Conservation (phyloP, 1,284 basidiomycete genomes). For the Cutaneotrichosporon spelunceum region DNA sequence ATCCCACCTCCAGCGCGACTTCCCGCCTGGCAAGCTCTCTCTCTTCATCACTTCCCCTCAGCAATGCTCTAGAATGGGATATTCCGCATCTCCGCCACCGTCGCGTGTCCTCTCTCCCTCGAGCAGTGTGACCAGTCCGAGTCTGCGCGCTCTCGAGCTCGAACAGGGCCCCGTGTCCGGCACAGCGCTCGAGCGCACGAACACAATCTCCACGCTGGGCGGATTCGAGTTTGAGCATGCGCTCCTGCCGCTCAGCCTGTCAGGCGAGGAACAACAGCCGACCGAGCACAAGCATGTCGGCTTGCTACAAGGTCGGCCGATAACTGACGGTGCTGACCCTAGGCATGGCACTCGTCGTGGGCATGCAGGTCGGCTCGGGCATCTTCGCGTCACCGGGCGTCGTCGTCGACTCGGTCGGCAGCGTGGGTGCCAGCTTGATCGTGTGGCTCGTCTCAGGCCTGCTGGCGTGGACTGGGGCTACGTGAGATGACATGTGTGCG, state of each 20-base stretch:
- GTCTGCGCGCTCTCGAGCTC: constrained; percentile 73
- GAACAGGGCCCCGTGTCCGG: constrained; percentile 49
- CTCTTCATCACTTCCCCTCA: not conserved
- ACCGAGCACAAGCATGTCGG: constrained; percentile 69
- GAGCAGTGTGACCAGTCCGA: constrained; percentile 51
- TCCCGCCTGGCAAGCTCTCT: not conserved
- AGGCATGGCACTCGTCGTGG: constrained; percentile 81
- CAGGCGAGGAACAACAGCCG: constrained; percentile 56
- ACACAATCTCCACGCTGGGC: constrained; percentile 59
- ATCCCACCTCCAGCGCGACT: not conserved
- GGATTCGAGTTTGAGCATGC: constrained; percentile 75
- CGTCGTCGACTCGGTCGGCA: constrained; percentile 80
- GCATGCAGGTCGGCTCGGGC: constrained; percentile 84
- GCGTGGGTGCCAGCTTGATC: constrained; percentile 73
- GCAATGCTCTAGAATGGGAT: not conserved
- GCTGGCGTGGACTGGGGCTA: constrained; percentile 85
- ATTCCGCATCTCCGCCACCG: constrained; percentile 6
- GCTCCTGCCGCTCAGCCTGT: constrained; percentile 69
- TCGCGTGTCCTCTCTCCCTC: constrained; percentile 44
- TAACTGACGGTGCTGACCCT: not conserved
- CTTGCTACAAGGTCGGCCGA: constrained; percentile 64
- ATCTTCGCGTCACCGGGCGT: constrained; percentile 92
- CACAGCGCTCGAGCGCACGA: constrained; percentile 30
- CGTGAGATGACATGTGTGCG: constrained; percentile 27
- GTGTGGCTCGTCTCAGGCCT: constrained; percentile 78